Conservation (phyloP, 1,284 basidiomycete genomes). For the Tilletia walkeri region DNA sequence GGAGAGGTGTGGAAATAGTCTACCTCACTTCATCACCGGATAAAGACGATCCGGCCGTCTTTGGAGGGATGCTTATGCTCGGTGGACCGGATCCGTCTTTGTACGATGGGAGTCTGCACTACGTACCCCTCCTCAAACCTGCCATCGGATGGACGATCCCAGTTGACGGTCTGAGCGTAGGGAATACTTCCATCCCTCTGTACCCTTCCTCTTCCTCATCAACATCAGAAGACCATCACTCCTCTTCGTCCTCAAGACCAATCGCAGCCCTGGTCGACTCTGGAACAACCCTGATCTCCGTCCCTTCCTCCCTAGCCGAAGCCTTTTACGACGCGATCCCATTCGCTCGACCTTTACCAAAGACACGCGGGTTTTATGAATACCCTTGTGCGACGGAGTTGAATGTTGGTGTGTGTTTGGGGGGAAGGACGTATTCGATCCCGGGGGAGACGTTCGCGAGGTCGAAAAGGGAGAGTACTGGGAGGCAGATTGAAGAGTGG, state of each 20-base stretch:
- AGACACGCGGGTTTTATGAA: background rate
- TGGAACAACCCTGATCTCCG: slow-evolving; percentile 87
- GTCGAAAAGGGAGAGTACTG: background rate
- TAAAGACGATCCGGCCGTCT: background rate
- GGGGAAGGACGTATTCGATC: background rate
- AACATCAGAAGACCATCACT: too few species aligned
- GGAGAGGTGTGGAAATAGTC: background rate
- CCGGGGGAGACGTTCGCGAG: background rate
- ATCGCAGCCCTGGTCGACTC: slow-evolving; percentile 60
- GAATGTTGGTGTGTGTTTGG: background rate
- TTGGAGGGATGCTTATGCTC: background rate
- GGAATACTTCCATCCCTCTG: slow-evolving; percentile 46
- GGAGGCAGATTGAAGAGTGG: background rate
- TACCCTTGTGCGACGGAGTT: background rate
- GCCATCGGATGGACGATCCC: slow-evolving; percentile 58
- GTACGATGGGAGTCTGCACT: background rate
- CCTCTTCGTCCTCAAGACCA: slow-evolving; percentile 25
- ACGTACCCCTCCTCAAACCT: background rate
- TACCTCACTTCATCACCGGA: background rate
- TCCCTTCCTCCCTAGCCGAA: slow-evolving; percentile 66
- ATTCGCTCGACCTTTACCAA: slow-evolving; percentile 59
- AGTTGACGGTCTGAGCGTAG: slow-evolving; percentile 57
- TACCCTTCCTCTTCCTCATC: background rate
- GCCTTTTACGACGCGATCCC: slow-evolving; percentile 74
- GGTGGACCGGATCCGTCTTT: slow-evolving; percentile 11